Base-by-base conservation (phyloP, 345 rosid species). In the Gossypioides kirkii region DNA sequence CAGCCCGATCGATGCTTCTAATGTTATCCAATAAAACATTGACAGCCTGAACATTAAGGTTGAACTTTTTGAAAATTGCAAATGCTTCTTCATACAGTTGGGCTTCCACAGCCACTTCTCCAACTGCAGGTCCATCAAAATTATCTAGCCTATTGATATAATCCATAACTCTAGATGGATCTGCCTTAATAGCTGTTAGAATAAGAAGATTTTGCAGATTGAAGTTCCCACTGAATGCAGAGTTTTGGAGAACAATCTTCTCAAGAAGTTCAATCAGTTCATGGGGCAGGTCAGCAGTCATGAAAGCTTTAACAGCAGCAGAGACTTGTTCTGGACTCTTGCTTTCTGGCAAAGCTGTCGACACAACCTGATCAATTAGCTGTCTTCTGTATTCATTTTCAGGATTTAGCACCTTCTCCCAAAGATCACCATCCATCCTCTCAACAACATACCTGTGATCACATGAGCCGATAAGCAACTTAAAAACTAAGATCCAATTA, bases 91-190 rank as follows among this genome's bases (percentile, higher is more conserved):
- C 97, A 41, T 79, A 93, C 11, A 93, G 78, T 72, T 93, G 93
- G 14, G 93, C 97, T 82, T 96, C 96, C 56, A 91, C 93, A 46
- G 99, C 98, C 76, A 93, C 92, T 78, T 91, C 97, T 73, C 99
- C 99, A 79, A 96, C 93, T 47, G 94, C 95, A 76, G 99, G 97
- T 59, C 99, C 98, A 87, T 96, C 99, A 80, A 96, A 96, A 81
- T 93, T 96, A 79, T 93, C 98, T 46, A 93, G 87, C 83, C 99
- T 87, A 73, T 96, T 93, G 36, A 96, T 81, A 74, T 96, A 96
- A 82, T 93, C 99, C 99, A 96, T 93, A 47, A 91, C 98, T 83
- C 98, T 85, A 55, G 97, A 89, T 42, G 99, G 88, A 82, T 96
- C 98, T 26, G 99, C 98, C 82, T 93, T 93, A 43, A 96, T 90